Percentiles rank a stretch among this genome's conserved stretches.
These are phyloP conservation scores for Penicillium sp. DNA, from an alignment of 2,329 filamentous ascomycete species.

Conservation along the genomic window DNA sequence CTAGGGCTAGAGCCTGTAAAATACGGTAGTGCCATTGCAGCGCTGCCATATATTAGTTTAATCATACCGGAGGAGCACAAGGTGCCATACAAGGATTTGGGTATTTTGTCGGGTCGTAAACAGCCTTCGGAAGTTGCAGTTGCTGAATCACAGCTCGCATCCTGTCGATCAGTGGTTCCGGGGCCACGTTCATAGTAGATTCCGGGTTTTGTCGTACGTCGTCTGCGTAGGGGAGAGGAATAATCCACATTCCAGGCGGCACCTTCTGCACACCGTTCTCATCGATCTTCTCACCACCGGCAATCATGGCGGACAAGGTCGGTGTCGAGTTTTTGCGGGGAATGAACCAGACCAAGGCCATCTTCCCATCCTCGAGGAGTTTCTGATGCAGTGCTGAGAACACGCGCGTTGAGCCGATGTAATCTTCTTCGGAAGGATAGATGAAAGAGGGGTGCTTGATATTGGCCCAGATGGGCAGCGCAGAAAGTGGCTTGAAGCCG, in stretches of 20 bases:
- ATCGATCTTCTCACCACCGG: conserved; percentile 66
- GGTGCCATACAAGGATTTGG: conserved; percentile 66
- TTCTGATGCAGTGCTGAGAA: conserved; percentile 91
- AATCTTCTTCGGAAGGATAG: conserved; percentile 88
- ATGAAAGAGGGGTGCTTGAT: conserved; percentile 86
- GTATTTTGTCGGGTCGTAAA: conserved; percentile 82
- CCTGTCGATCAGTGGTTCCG: conserved; percentile 70
- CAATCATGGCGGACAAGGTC: conserved; percentile 74
- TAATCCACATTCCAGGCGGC: conserved; percentile 83
- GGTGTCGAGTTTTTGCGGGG: conserved; percentile 77
- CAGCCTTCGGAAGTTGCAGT: conserved; percentile 79
- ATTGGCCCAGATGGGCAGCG: conserved; percentile 79
- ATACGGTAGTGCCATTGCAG: conserved; percentile 98
- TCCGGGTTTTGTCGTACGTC: conserved; percentile 77
- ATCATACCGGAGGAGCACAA: not conserved
- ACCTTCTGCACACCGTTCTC: conserved; percentile 67
- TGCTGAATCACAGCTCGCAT: conserved; percentile 85
- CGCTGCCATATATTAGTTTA: conserved; percentile 37
- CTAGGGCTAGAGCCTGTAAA: conserved; percentile 82
- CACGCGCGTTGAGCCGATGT: conserved; percentile 84
- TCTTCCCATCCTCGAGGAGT: conserved; percentile 72
- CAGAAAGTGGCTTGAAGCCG: conserved; percentile 80
- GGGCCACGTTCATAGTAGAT: conserved; percentile 55
- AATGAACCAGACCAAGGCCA: conserved; percentile 88
- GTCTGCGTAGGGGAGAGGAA: conserved; percentile 83